Base-by-base conservation (phyloP, 768 basidiomycete species). In the Boletales sp. region DNA sequence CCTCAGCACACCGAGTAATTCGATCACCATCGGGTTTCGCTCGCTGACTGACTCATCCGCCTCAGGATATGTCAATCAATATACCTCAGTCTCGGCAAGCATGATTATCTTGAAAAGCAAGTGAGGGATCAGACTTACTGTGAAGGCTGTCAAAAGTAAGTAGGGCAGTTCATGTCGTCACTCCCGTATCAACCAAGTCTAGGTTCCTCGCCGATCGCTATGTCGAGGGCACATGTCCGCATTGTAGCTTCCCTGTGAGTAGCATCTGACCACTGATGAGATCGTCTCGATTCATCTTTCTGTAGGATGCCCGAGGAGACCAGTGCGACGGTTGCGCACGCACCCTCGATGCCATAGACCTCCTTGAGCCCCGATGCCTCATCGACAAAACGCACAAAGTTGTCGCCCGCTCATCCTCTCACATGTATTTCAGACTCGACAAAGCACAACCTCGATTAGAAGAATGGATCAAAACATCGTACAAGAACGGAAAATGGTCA, bases 181-280 rank as follows among this genome's bases (percentile, higher is more conserved):
- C 4, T 61, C 41, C 17, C 41, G 42, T 31, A 52, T 52, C 50
- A 41, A 55, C 54, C 33, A 32, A 15, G 48, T 44, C 7, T 52
- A 91, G 90, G 59, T 99, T 96, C 73, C 72, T 99, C 33, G 96
- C 96, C 17, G 96, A 99, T 71, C 87, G 96, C 48, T 98, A 88
- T 70, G 94, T 98, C 0, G 95, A 98, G 69, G 96, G 96, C n/a
- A 91, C 82, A 32, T 99, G 96, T 65, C 96, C 96, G 1, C 79
- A 96, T 69, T 98, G 96, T 64, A 80, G 79, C 42, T 93, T 84
- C 56, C 87, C 93, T 51, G 89, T 89, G 52, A 57, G 79, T 46
- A 39, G 31, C 21, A 19, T 39, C 7, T 61, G 12, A 13, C 19
- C 18, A 9, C 28, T 41, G 17, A 21, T 19, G 46, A 45, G 46